phyloP scores from a whole-genome alignment of 2,329 filamentous ascomycete genomes.

The Colletotrichum tabaci region DNA sequence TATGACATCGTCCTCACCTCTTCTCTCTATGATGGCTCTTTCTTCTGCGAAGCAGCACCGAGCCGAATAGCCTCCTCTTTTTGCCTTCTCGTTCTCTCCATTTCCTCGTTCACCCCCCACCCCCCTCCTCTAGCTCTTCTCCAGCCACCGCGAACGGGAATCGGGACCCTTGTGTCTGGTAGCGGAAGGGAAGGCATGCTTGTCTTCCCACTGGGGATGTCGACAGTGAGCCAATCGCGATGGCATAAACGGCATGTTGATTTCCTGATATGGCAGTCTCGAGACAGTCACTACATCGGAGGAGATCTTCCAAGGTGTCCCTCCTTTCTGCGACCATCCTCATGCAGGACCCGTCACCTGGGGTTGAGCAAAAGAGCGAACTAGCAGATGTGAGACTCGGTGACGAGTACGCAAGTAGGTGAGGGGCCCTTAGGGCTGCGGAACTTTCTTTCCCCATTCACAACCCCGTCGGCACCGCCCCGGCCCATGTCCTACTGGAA shows the following conservation, averaged over 20 bases:
- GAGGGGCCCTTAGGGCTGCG: conserved; percentile 24
- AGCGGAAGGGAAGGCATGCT: conserved; percentile 29
- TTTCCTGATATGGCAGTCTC: conserved; percentile 41
- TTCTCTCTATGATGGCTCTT: not conserved
- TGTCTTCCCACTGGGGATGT: conserved; percentile 26
- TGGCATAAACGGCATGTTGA: conserved; percentile 11
- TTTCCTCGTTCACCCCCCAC: not conserved
- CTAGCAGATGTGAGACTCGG: not conserved
- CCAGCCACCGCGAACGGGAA: conserved; percentile 28
- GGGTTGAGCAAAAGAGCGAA: conserved; percentile 7
- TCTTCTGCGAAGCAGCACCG: not conserved
- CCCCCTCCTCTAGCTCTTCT: conserved; percentile 8
- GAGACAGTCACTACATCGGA: conserved; percentile 28
- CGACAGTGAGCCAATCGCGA: conserved; percentile 42
- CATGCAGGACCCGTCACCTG: not conserved
- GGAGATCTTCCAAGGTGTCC: not conserved
- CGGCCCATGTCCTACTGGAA: not conserved
- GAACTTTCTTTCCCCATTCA: conserved; percentile 8
- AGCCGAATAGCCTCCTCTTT: not conserved
- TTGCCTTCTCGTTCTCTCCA: not conserved
- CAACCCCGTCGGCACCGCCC: not conserved
- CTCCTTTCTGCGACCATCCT: not conserved
- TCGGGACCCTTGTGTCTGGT: conserved; percentile 7
- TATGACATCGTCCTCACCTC: not conserved
- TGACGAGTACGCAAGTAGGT: not conserved